A percentile compares a stretch with the other conserved stretches of the same genome.
These are phyloP conservation scores for Pichiaceae sp. DNA, from an alignment of 1,139 yeast species.

Conservation along the genomic window DNA sequence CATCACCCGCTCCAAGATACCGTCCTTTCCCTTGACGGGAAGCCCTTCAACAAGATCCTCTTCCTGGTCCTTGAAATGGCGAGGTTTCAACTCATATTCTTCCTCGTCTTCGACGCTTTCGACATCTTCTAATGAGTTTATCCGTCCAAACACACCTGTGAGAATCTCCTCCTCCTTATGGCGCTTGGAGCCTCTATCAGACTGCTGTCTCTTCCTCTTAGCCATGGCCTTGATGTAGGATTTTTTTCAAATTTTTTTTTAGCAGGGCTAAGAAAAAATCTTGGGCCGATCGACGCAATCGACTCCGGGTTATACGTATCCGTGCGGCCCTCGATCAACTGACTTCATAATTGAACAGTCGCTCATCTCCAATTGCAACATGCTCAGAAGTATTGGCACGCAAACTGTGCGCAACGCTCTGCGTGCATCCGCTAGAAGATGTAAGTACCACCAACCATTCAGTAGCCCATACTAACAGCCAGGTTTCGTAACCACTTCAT, in stretches of 20 bases:
- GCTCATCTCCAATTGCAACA: not conserved
- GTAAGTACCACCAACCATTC: not conserved
- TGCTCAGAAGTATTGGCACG: constrained; percentile 1
- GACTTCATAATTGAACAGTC: too few species aligned
- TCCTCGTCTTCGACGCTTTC: constrained; percentile 11
- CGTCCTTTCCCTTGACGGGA: constrained; percentile 72
- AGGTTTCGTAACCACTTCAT: constrained; percentile 11
- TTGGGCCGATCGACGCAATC: not conserved
- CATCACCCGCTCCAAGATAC: constrained; percentile 58
- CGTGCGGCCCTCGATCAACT: not conserved
- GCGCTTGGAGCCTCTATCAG: constrained; percentile 35
- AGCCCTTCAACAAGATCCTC: constrained; percentile 56
- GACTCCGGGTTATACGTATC: not conserved
- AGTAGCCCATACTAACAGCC: not conserved
- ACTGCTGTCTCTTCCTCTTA: constrained; percentile 36
- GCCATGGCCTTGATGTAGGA: constrained; percentile 28
- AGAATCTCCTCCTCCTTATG: constrained; percentile 47
- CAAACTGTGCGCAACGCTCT: not conserved
- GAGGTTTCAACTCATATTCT: constrained; percentile 53
- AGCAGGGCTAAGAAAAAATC: not conserved
- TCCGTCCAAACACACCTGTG: constrained; percentile 7
- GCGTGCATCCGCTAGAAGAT: not conserved
- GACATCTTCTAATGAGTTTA: constrained; percentile 6
- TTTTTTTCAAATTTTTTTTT: not conserved
- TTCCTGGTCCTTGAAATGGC: constrained; percentile 31